A percentile compares a stretch with the other conserved stretches of the same genome.
phyloP scores from a whole-genome alignment of 2,329 filamentous ascomycete genomes.

The Sporothrix pallida region DNA sequence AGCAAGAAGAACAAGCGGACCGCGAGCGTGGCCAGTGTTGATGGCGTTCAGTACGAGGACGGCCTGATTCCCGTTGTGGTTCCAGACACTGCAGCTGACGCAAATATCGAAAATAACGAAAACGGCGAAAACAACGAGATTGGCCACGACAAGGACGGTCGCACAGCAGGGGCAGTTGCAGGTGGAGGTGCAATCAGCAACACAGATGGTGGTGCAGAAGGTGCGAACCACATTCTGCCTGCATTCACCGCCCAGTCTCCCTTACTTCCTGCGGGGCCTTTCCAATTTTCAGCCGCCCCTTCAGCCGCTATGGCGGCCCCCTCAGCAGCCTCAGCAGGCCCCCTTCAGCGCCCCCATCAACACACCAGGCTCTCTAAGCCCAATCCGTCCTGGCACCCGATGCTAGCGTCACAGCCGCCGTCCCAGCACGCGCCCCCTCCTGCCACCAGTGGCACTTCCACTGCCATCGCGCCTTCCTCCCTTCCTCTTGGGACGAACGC shows the following conservation, averaged over 20 bases:
- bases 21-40: background rate
- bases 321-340: background rate
- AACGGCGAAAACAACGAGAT: background rate
- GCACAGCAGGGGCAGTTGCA: background rate
- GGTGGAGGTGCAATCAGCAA: no score
- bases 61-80: constrained; percentile 12
- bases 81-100: constrained; percentile 7
- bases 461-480: constrained; percentile 1
- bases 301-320: background rate
- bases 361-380: constrained; percentile 33
- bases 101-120: no score
- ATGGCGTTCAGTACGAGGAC: constrained; percentile 12
- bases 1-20: constrained; percentile 24
- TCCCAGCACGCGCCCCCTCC: background rate
- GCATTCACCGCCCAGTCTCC: constrained; percentile 25
- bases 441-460: no score
- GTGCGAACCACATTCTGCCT: constrained; percentile 25
- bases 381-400: constrained; percentile 32
- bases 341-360: background rate
- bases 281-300: constrained; percentile 1
- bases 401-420: constrained; percentile 30
- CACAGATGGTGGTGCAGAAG: background rate
- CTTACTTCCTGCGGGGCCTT: constrained; percentile 4
- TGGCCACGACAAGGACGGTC: background rate
- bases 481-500: constrained; percentile 4